phyloP scores from a whole-genome alignment of 768 basidiomycete species.

The Mycena vitilis region DNA sequence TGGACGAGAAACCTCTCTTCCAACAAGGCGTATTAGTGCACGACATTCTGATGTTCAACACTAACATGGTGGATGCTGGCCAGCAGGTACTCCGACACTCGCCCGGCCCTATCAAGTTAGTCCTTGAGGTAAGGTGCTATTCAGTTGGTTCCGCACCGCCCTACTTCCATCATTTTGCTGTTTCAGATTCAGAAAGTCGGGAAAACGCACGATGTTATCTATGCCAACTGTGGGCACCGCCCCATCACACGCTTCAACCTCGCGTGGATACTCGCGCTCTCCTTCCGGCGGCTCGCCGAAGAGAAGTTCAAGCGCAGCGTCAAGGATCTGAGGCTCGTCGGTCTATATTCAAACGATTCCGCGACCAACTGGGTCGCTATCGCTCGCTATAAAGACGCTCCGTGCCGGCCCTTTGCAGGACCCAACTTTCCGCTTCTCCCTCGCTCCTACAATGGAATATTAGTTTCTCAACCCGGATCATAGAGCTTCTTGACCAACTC shows the following conservation, averaged over 20 bases:
- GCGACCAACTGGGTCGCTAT: not conserved
- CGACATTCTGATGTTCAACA: not conserved
- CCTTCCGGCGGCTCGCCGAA: not conserved
- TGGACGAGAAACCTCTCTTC: too few relatives aligned
- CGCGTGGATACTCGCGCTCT: constrained; percentile 4
- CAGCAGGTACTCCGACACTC: not conserved
- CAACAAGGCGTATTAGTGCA: not conserved
- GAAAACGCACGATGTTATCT: not conserved
- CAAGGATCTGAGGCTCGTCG: not conserved
- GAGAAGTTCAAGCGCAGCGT: not conserved
- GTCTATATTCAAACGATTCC: not conserved
- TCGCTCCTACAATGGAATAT: too few relatives aligned
- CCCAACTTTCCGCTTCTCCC: too few relatives aligned
- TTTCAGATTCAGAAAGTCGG: not conserved
- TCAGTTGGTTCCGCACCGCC: not conserved
- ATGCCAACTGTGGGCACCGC: constrained; percentile 16
- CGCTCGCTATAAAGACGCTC: not conserved
- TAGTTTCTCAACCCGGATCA: too few relatives aligned
- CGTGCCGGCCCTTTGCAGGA: not conserved
- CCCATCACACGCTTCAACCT: constrained; percentile 9
- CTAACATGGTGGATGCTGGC: not conserved
- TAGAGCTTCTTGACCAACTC: too few relatives aligned
- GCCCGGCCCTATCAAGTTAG: not conserved
- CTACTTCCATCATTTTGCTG: too few relatives aligned
- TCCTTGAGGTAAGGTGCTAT: not conserved